Conservation (phyloP, 768 basidiomycete species). For the Scleroderma bovista region DNA sequence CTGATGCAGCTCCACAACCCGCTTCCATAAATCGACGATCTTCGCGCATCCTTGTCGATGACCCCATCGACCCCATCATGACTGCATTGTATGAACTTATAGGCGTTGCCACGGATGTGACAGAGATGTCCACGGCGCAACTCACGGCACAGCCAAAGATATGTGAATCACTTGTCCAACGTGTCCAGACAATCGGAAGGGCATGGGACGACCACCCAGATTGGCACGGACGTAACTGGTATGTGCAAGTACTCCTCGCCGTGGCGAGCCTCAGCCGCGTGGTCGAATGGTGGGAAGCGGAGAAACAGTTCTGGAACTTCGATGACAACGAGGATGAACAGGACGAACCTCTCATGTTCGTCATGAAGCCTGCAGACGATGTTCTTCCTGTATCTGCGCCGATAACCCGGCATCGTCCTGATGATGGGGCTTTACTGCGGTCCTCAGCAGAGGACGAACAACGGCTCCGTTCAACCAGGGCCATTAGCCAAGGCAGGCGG, state of each 20-base stretch:
- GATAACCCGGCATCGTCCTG: conserved; percentile 31
- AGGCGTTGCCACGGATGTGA: conserved; percentile 86
- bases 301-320: conserved; percentile 99
- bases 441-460: conserved; percentile 27
- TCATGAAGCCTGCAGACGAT: conserved; percentile 84
- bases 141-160: conserved; percentile 81
- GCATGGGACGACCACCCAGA: conserved; percentile 98
- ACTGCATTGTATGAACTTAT: conserved; percentile 88
- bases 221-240: conserved; percentile 98
- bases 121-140: conserved; percentile 82
- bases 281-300: conserved; percentile 99
- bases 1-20: conserved; percentile 39
- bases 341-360: conserved; percentile 88
- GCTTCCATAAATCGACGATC: conserved; percentile 59
- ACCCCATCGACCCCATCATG: conserved; percentile 88
- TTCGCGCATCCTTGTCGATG: conserved; percentile 78
- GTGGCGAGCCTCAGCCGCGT: conserved; percentile 94
- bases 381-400: conserved; percentile 35
- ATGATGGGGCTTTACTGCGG: conserved; percentile 33
- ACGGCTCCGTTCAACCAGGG: conserved; percentile 43
- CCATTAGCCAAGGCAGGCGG: conserved; percentile 47
- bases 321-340: conserved; percentile 87
- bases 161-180: conserved; percentile 82
- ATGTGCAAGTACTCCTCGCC: conserved; percentile 92
- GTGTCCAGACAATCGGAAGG: conserved; percentile 87